Evolutionary conservation across 2,329 filamentous ascomycete species (phyloP), one percentile per base, ranked within the genome.

Genomic region (Aaosphaeria pasadenensis): DNA sequence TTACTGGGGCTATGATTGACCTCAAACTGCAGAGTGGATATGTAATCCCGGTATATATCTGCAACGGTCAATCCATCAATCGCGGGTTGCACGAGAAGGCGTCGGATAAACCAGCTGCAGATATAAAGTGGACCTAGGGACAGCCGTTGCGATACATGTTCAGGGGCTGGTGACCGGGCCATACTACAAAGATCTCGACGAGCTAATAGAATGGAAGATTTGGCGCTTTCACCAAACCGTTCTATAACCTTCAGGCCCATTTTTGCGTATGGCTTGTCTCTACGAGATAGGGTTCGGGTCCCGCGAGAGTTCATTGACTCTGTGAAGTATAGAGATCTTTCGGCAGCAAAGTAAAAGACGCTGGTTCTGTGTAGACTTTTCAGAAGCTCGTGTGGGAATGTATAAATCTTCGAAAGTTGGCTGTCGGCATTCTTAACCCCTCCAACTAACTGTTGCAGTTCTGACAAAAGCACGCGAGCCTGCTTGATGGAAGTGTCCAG

Each of bases 11-110:
- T 57, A 39, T 66, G 58, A 28, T 67, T 68, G 35, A 68, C 62
- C 62, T 66, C 58, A 38, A 68, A 68, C 64, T 66, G 63, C 13
- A 69, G 48, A 5, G 55, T 63, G 4, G 60, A 66, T 1, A 67
- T 47, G 35, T 66, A 68, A 7, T 62, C 59, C 11, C 62, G 50
- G 38, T 66, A 69, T 53, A 69, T 57, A 24, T 67, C 66, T 6
- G 55, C 57, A 5, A 58, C 50, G 3, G 62, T 58, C 55, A 62
- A 58, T 42, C 47, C 53, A 13, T 54, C 51, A 6, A 64, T 55
- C 1, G 66, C 44, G 17, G 66, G 66, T 40, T 64, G 60, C 2
- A 66, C 56, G 6, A 66, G 45, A 11, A 69, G 39, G 9, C 60
- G 51, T 28, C 66, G 55, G 45, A 66, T 66, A 11, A 68, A 46